Base-by-base conservation (phyloP, 495 filamentous ascomycete species). In the Pyronema domesticum region DNA sequence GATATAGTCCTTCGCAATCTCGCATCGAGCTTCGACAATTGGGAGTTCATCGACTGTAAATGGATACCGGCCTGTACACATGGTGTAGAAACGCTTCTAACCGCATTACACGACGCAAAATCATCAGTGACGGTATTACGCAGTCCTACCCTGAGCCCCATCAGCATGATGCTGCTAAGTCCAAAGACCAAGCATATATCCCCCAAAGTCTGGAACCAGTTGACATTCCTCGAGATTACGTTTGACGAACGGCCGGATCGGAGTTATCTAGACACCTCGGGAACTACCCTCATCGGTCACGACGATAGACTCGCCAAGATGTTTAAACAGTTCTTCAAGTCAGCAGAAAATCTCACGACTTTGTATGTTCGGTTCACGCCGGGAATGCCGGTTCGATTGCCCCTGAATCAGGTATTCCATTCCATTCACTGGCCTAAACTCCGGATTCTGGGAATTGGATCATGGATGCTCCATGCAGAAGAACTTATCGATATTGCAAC, bases 1-100 rank as follows among this genome's bases (percentile, higher is more conserved):
- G 62, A 65, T 43, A 61, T 62, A 40, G 63, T 64, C 37, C 61
- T 65, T 33, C 62, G 63, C 39, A 61, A 64, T 48, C 56, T 65
- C 2, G 63, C 62, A 14, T 61, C 57, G 23, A 57, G 58, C 19
- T 57, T 59, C 56, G 54, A 65, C 43, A 57, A 58, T 14, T 65
- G 63, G 63, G 62, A 65, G 9, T 65, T 59, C 40, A 58, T 62
- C 42, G 64, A 65, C 53, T 65, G 63, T 55, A 60, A 59, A 37
- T 65, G 63, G 63, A 60, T 61, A 30, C 63, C 63, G n/a, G 63
- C 63, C 44, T 65, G 61, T 18, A 56, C 49, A 37, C 62, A 60
- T 43, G 63, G 58, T 33, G 62, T 62, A 37, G 54, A 65, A 50
- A 65, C 62, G 37, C 44, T 65, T 23, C 54, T 62, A 42, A 8